phyloP scores from a whole-genome alignment of 208 protist genomes.

The Acanthamoeba polyphaga region DNA sequence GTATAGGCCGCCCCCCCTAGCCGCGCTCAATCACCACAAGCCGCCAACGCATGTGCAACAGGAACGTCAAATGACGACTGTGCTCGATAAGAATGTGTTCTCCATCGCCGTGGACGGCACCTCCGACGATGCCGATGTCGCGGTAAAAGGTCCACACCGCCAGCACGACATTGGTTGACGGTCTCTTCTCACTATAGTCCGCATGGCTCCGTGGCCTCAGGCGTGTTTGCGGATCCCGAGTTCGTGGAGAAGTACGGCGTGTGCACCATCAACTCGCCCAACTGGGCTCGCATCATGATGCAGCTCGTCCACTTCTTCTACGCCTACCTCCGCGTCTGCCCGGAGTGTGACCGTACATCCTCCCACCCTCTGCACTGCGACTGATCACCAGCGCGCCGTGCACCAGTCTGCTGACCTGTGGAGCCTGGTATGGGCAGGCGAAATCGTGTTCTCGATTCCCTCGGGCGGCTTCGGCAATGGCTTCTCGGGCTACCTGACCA shows the following conservation, averaged over 20 bases:
- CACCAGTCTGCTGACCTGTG: not conserved
- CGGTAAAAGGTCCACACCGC: constrained; percentile 50
- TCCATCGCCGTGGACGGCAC: constrained; percentile 84
- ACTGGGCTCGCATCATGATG: constrained; percentile 97
- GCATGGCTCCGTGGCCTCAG: constrained; percentile 82
- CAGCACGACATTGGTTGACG: not conserved
- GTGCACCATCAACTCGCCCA: constrained; percentile 97
- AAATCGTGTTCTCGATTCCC: constrained; percentile 94
- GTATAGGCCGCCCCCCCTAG: not conserved
- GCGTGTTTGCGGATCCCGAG: constrained; percentile 92
- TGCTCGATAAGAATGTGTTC: constrained; percentile 89
- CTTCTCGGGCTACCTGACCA: constrained; percentile 95
- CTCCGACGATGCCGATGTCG: constrained; percentile 85
- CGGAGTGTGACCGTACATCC: constrained; percentile 51
- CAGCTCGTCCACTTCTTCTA: constrained; percentile 98
- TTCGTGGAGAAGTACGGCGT: constrained; percentile 92
- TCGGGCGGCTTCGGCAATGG: constrained; percentile 98
- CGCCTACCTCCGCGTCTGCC: constrained; percentile 92
- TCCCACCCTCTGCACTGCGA: not conserved
- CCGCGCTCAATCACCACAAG: not conserved
- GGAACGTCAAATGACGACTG: constrained; percentile 89
- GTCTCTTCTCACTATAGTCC: not conserved
- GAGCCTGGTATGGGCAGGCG: not conserved
- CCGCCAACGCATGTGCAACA: not conserved
- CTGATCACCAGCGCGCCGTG: not conserved